Conservation (phyloP, 176 grass and related monocot genomes). For the bread wheat (Triticum aestivum) region DNA sequence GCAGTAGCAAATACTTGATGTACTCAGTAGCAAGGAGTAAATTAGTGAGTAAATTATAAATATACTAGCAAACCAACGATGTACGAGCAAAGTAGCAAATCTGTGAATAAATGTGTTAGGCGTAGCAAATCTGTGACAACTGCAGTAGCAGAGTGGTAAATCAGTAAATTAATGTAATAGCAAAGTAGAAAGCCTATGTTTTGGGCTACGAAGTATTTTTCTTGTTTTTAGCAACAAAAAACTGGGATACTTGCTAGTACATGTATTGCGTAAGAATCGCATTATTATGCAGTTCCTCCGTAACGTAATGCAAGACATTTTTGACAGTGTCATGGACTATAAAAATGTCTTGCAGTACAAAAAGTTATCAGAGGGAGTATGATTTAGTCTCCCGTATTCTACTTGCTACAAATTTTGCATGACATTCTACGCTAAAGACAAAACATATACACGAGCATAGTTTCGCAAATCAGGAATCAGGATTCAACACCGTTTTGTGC, state of each 20-base stretch:
- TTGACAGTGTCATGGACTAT: no score
- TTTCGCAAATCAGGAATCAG: constrained; percentile 10
- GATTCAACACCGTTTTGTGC: background rate
- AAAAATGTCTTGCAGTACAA: no score
- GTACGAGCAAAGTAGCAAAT: background rate
- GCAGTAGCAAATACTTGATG: background rate
- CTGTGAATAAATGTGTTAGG: background rate
- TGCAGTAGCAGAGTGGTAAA: background rate
- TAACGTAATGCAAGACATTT: no score
- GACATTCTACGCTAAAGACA: constrained; percentile 16
- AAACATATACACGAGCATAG: background rate
- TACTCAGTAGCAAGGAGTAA: background rate
- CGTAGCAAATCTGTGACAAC: background rate
- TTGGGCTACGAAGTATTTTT: background rate
- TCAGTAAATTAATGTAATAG: background rate
- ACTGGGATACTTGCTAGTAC: background rate
- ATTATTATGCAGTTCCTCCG: background rate
- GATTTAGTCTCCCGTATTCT: background rate
- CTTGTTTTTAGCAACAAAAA: background rate
- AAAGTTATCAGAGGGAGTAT: background rate
- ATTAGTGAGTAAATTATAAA: background rate
- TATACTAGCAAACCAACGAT: background rate
- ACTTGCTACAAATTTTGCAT: background rate
- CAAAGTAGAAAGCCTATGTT: background rate
- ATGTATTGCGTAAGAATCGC: background rate